Evolutionary conservation across 1,284 basidiomycete species (phyloP), one percentile per base, ranked within the genome.

Genomic region (Coriolopsis trogii): DNA sequence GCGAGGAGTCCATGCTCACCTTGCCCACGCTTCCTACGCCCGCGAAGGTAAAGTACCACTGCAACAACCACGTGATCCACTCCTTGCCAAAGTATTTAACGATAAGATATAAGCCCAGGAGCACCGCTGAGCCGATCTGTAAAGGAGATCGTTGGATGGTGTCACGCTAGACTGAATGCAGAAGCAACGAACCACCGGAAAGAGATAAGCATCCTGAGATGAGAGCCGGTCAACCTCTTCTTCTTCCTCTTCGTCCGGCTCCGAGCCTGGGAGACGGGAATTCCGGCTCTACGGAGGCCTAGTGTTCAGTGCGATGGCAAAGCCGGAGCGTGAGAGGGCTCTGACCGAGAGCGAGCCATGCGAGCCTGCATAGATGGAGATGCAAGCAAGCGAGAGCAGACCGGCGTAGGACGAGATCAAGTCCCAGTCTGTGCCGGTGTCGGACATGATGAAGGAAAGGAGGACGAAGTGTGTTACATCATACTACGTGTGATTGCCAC

Each of bases 31-130:
- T 84, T 9, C 77, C 81, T 10, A 85, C 72, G 0, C 87, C 87
- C 5, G 77, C 75, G 13, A 87, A 21, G 15, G 83, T 77, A 59
- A 93, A 93, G 65, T 94, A 94, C 75, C 85, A 84, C n/a, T 80
- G 81, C 18, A 93, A 71, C 1, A 91, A 55, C 75, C 77, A 82
- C 66, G 93, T 93, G 57, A 97, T 85, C 87, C 91, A 93, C 61
- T 85, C 82, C 61, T 81, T 84, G 34, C 91, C 91, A 37, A 92
- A 70, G 66, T 88, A 95, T 65, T 85, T 87, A 59, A 94, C 79
- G 30, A 87, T 70, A 41, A 82, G 63, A 64, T 90, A 94, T 45
- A 93, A 69, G 5, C 83, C 80, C 55, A 88, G 74, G 24, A 94
- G 73, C 18, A 79, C 77, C 3, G 72, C 72, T 1, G 87, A 90